phyloP scores from a whole-genome alignment of 805 yeast genomes.

The Zygotorulaspora florentina region DNA sequence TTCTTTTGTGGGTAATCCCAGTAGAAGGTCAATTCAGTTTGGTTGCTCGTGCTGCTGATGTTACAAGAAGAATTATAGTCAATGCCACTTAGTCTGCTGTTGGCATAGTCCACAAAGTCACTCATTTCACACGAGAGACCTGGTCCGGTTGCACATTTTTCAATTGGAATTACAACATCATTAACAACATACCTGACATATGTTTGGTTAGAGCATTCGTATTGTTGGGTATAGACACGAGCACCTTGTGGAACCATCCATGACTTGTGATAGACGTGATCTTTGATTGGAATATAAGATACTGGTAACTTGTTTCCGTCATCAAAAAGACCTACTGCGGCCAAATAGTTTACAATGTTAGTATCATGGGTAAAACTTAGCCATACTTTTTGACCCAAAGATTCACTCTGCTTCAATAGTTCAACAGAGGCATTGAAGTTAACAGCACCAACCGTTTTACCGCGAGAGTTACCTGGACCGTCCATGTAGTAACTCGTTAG shows the following conservation, averaged over 20 bases:
- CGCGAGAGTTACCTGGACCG: slow-evolving; percentile 59
- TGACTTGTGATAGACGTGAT: slow-evolving; percentile 43
- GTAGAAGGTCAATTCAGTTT: slow-evolving; percentile 20
- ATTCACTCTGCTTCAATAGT: slow-evolving; percentile 43
- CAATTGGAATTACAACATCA: slow-evolving; percentile 51
- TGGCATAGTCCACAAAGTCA: slow-evolving; percentile 33
- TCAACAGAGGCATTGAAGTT: slow-evolving; percentile 49
- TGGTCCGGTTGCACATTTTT: slow-evolving; percentile 48
- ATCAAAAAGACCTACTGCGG: slow-evolving; percentile 56
- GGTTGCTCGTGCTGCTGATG: slow-evolving; percentile 11
- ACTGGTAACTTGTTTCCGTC: slow-evolving; percentile 39
- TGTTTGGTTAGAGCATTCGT: slow-evolving; percentile 38
- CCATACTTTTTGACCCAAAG: slow-evolving; percentile 53
- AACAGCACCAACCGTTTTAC: slow-evolving; percentile 57
- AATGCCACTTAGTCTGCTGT: slow-evolving; percentile 29
- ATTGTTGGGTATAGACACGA: slow-evolving; percentile 46
- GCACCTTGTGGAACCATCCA: slow-evolving; percentile 58
- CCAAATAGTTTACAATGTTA: slow-evolving; percentile 53
- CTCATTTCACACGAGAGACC: slow-evolving; percentile 45
- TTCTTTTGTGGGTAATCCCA: slow-evolving; percentile 9
- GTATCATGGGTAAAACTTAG: slow-evolving; percentile 73
- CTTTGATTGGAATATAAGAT: slow-evolving; percentile 41
- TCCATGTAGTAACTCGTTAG: slow-evolving; percentile 54
- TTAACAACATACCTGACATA: slow-evolving; percentile 48
- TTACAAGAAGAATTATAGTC: slow-evolving; percentile 35